These are phyloP conservation scores for Exophiala sp. DNA, from an alignment of 2,329 filamentous ascomycete species.

Conservation along the genomic window DNA sequence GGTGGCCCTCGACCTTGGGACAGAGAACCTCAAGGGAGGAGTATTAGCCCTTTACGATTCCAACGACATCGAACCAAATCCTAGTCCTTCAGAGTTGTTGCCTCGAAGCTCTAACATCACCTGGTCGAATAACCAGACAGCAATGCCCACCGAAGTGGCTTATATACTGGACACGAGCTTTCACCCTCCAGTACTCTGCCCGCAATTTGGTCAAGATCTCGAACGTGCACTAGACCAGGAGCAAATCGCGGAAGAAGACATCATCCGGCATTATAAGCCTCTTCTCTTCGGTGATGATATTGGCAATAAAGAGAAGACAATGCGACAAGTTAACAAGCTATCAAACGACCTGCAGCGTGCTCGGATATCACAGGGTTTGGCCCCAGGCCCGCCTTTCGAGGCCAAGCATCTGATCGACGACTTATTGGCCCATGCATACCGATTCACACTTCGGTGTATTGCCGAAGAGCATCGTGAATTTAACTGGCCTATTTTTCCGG, in stretches of 20 bases:
- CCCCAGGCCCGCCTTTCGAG: not conserved
- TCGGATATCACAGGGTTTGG: not conserved
- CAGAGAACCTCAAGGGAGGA: too few relatives aligned
- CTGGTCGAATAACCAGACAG: not conserved
- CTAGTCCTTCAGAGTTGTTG: too few relatives aligned
- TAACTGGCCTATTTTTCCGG: not conserved
- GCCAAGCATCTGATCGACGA: not conserved
- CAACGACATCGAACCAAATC: too few relatives aligned
- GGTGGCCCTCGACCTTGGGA: too few relatives aligned
- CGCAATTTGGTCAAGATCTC: not conserved
- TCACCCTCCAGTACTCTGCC: not conserved
- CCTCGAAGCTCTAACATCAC: too few relatives aligned
- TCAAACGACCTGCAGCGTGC: not conserved
- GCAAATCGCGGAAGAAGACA: not conserved
- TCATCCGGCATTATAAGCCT: conserved; percentile 1
- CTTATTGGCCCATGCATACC: not conserved
- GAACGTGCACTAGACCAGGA: not conserved
- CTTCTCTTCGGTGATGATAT: conserved; percentile 1
- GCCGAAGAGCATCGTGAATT: not conserved
- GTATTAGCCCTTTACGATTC: too few relatives aligned
- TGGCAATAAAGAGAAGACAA: not conserved
- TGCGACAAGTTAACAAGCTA: not conserved
- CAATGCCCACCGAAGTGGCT: not conserved
- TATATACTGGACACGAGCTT: not conserved
- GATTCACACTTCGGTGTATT: conserved; percentile 1